Evolutionary conservation across 2,329 filamentous ascomycete species (phyloP), one percentile per base, ranked within the genome.

Genomic region (Colletotrichum costaricense): DNA sequence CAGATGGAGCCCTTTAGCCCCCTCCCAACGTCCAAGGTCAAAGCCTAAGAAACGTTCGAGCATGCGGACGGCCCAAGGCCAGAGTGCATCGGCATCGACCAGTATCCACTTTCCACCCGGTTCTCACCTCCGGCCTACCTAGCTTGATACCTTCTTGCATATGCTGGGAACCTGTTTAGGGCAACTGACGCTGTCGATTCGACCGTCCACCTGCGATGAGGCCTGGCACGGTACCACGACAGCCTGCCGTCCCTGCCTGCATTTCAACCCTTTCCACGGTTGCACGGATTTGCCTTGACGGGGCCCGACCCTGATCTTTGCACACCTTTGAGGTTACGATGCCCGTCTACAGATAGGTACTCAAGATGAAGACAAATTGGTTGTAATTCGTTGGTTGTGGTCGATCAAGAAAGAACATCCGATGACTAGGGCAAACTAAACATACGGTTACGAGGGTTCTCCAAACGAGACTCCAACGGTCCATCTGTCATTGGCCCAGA

Each of bases 151-250:
- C 16, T n/a, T 49, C 49, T 19, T 73, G 67, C 67, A 70, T 73
- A 65, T 73, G 67, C 71, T 71, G 26, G 60, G 71, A 71, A 65
- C 71, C 56, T 62, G 71, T 73, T 73, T 73, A 70, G 67, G 71
- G 60, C 60, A 70, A 66, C 33, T 67, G 46, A 42, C 67, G 52
- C 46, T 46, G 60, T 65, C 56, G 60, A 73, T 70, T 70, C 46
- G 55, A 56, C 54, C 26, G 12, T 65, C 22, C 24, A 30, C 22
- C 46, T 52, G 16, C 28, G 30, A 52, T 59, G 35, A 30, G 60
- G 65, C 46, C 65, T 68, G 5, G 57, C 63, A 19, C 35, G 28
- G 67, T 62, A 71, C 28, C 56, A 62, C 71, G 56, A 62, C 67
- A 70, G 55, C 46, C 42, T 49, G 42, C 42, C 42, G 42, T 49